Evolutionary conservation across 352 stramenopile genomes (phyloP).

Genomic region (Phytophthora multivora): DNA sequence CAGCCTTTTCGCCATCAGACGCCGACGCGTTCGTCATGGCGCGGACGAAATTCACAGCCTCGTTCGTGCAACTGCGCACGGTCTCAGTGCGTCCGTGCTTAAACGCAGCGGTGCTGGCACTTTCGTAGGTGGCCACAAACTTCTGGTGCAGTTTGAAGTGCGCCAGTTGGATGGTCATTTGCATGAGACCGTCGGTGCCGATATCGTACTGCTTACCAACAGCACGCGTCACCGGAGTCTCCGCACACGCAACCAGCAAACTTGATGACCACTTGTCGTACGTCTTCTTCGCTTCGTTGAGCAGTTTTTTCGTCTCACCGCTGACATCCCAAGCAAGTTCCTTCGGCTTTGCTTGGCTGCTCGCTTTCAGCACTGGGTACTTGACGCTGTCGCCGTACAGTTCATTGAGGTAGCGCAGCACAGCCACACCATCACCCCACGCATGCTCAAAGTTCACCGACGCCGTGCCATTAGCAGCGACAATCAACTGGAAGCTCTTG

Average conservation of each 20-base stretch:
- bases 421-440: conserved; percentile 89
- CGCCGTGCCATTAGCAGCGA: conserved; percentile 78
- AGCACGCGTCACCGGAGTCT: conserved; percentile 72
- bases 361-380: conserved; percentile 62
- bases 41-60: conserved; percentile 78
- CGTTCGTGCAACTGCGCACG: conserved; percentile 89
- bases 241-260: conserved; percentile 72
- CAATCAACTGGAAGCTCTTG: conserved; percentile 92
- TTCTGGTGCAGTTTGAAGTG: conserved; percentile 83
- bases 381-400: conserved; percentile 84
- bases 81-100: conserved; percentile 92
- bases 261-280: conserved; percentile 70
- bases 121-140: conserved; percentile 90
- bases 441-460: conserved; percentile 92
- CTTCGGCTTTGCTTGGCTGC: conserved; percentile 25
- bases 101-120: conserved; percentile 89
- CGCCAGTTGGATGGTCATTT: conserved; percentile 91
- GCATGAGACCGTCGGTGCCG: conserved; percentile 90
- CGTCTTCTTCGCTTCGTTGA: conserved; percentile 70
- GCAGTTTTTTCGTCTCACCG: conserved; percentile 55
- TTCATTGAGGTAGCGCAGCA: conserved; percentile 90
- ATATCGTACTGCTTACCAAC: conserved; percentile 76
- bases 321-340: conserved; percentile 73
- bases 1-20: conserved; percentile 63
- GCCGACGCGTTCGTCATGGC: conserved; percentile 65